Conservation (phyloP, 164 flowering plant species). For the Tinospora cordifolia region DNA sequence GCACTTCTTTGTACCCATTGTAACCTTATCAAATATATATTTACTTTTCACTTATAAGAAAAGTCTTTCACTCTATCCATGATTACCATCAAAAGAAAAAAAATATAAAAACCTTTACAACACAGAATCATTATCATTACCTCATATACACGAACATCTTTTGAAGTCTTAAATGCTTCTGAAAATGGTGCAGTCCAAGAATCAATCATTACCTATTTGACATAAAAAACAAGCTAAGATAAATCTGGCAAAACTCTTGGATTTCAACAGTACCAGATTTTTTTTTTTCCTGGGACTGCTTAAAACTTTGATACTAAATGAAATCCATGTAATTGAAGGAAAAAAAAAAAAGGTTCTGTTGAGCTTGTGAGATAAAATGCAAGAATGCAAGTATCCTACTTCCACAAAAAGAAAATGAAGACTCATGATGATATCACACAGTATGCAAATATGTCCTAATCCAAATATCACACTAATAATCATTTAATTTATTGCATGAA, state of each 20-base stretch:
- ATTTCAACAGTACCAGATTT: neutral
- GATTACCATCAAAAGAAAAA: no score
- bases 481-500: neutral
- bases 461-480: neutral
- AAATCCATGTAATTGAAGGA: neutral
- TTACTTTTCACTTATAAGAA: no score
- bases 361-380: neutral
- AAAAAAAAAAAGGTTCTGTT: no score
- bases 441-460: neutral
- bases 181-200: slow-evolving; percentile 77
- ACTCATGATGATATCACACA: neutral
- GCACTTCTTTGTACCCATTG: no score
- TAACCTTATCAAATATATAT: no score
- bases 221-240: slow-evolving; percentile 11
- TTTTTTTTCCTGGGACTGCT: no score
- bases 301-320: neutral
- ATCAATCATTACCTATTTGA: slow-evolving; percentile 66
- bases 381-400: neutral
- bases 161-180: slow-evolving; percentile 48
- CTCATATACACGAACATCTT: slow-evolving; percentile 59
- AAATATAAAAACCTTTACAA: no score
- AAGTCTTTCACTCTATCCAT: neutral
- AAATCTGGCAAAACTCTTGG: neutral
- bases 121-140: slow-evolving; percentile 27
- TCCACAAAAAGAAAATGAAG: neutral